Evolutionary conservation across 495 filamentous ascomycete species (phyloP), one percentile per base, ranked within the genome.

Genomic region (Penicillium angulare): DNA sequence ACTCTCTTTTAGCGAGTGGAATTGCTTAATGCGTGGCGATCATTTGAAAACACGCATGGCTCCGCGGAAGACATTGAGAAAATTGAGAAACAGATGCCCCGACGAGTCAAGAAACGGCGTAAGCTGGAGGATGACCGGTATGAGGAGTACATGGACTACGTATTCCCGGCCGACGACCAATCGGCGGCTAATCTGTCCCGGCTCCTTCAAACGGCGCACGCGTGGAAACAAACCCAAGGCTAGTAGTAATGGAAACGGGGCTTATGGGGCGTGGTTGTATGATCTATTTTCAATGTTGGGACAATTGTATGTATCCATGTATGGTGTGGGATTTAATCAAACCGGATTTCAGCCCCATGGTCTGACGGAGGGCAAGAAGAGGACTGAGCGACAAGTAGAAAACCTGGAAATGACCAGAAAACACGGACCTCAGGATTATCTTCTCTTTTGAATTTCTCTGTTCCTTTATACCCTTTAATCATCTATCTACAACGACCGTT

Each of bases 111-210:
- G 85, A 93, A 93, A 80, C 81, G 91, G 59, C 85, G 93, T 68
- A 92, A 85, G 82, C 64, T 97, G 71, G 92, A 95, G 65, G 92
- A 97, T 72, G 92, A 95, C 65, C 86, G 82, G 16, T 97, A 89
- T 77, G 93, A 98, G 79, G 93, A 98, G 73, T 98, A 96, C 67
- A 82, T 92, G 77, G 93, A 97, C 67, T 97, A 92, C 64, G 81
- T 97, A 39, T 98, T 98, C 84, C 93, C 93, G 5, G 92, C 90
- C 7, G 93, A 97, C 76, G 92, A 97, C 70, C 81, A 89, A 71
- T 86, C 87, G 57, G 86, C 88, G 49, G 87, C 86, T 52, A 90
- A 88, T 52, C 76, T 97, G 63, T 87, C 87, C 21, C 90, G 87
- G 61, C 69, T 97, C 67, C 71, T 97, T 57, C 83, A 86, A 54